phyloP scores from a whole-genome alignment of 176 grass and related monocot genomes.

The Phoenix dactylifera region DNA sequence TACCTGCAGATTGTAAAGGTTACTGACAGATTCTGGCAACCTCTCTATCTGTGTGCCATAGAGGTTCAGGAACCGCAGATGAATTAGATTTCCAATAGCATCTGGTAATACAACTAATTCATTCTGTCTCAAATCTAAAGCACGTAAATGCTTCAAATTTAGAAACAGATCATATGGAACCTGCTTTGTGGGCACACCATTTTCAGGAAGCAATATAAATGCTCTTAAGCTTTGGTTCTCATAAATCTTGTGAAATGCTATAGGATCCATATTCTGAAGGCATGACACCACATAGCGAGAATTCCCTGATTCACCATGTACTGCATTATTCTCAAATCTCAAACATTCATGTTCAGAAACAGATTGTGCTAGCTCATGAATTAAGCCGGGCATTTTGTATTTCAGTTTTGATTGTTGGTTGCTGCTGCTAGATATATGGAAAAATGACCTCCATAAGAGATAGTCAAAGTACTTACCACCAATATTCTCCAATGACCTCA shows the following conservation, averaged over 20 bases:
- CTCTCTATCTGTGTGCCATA: slow-evolving; percentile 14
- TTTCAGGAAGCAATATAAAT: slow-evolving; percentile 27
- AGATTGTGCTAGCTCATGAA: slow-evolving; percentile 26
- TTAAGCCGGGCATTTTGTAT: slow-evolving; percentile 27
- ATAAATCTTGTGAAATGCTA: slow-evolving; percentile 29
- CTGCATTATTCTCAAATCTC: not conserved
- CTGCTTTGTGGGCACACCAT: slow-evolving; percentile 15
- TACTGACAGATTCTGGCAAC: slow-evolving; percentile 30
- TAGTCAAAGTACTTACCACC: no score
- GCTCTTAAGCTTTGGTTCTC: slow-evolving; percentile 27
- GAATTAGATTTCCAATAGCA: slow-evolving; percentile 31
- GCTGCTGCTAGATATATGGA: slow-evolving; percentile 8
- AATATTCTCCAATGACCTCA: no score
- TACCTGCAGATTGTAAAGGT: slow-evolving; percentile 42
- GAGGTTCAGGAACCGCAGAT: slow-evolving; percentile 45
- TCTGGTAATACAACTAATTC: slow-evolving; percentile 24
- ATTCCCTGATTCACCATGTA: not conserved
- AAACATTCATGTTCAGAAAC: slow-evolving; percentile 30
- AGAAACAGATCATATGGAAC: slow-evolving; percentile 24
- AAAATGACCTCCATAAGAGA: slow-evolving; percentile 25
- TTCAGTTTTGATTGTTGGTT: not conserved
- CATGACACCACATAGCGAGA: slow-evolving; percentile 27
- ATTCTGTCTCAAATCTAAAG: slow-evolving; percentile 37
- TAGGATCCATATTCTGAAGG: not conserved
- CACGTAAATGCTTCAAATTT: slow-evolving; percentile 21